Base-by-base conservation (phyloP, 2,329 filamentous ascomycete species). In the Zalaria obscura region DNA sequence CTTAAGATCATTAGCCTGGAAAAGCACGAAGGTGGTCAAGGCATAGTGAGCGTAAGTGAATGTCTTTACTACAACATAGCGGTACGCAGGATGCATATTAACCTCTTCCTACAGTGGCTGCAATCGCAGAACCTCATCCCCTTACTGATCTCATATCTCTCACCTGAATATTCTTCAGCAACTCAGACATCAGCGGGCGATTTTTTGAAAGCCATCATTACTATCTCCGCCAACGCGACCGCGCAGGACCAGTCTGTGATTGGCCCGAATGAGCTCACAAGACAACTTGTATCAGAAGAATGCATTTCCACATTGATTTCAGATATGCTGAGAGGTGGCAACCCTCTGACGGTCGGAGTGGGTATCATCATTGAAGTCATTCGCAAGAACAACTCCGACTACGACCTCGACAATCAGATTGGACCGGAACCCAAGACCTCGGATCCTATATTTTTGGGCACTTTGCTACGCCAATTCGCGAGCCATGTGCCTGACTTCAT, bases 171-270 rank as follows among this genome's bases (percentile, higher is more conserved):
- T 55, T 83, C 79, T 48, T 85, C 86, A 60, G 84, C 89, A 1
- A 93, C 91, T 2, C 91, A 98, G 60, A 96, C 91, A 0, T 93
- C 91, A 0, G 91, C 91, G 1, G 91, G 91, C 35, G 91, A 98
- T 58, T 98, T 98, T 52, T 75, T 98, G 53, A 98, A 98, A 61
- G 91, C 91, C 35, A 95, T 98, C 57, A 96, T 98, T 50, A 98
- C 91, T 26, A 95, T 98, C 44, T 96, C 91, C 1, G 91, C 91
- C 46, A 98, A 98, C 56, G 91, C 91, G 3, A 95, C 89, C 1
- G 91, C 94, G 52, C 93, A 95, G 55, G 91, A 98, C 55, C 88
- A 95, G 58, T 91, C 89, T n/a, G 95, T 93, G 54, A 96, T 98
- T 57, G 91, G 91, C 3, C 91, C 91, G 3, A 98, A 98, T 59